Evolutionary conservation across 208 protist genomes (phyloP), one percentile per base, ranked within the genome.

Genomic region (Trichomonas vaginalis): DNA sequence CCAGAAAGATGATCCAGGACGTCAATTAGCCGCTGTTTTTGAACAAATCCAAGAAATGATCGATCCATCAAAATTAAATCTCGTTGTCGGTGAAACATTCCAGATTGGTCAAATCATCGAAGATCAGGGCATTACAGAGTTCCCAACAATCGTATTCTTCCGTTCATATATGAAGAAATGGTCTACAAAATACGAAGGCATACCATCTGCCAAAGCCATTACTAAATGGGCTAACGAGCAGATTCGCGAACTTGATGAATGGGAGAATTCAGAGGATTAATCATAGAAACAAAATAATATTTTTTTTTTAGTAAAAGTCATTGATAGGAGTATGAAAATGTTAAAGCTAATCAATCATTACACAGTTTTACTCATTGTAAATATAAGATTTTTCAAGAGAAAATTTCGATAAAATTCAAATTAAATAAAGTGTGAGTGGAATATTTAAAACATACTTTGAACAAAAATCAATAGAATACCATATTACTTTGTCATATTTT

Each of bases 1-100:
- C 8, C 14, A 88, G 48, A 88, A 88, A 48, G 82, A 88, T 88
- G 82, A n/a, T 48, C 40, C 82, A 47, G 82, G 82, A 48, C n/a
- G n/a, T 48, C 82, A 88, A 88, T 10, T 88, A 0, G 23, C 82
- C n/a, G 82, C 82, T 45, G 40, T 88, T 47, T 45, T 37, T 35
- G 82, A 88, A 47, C 82, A 88, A 32, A 1, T 88, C 0, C 82
- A 45, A 47, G 39, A 47, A 47, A 88, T 88, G 82, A 88, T 88
- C 37, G 82, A 88, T 88, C 23, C 17, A 47, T 88, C 82, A n/a
- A 88, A 88, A 88, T 40, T 88, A 45, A 88, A 88, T 88, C 82
- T 88, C 37, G 82, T 88, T 88, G 82, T 88, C 32, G 82, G n/a
- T 48, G 82, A 88, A 88, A 47, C 23, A 10, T 88, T n/a, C n/a